Evolutionary conservation across 108 stramenopile species (phyloP), one percentile per base, ranked within the genome.

Genomic region (Cyclostephanos invisitatus): DNA sequence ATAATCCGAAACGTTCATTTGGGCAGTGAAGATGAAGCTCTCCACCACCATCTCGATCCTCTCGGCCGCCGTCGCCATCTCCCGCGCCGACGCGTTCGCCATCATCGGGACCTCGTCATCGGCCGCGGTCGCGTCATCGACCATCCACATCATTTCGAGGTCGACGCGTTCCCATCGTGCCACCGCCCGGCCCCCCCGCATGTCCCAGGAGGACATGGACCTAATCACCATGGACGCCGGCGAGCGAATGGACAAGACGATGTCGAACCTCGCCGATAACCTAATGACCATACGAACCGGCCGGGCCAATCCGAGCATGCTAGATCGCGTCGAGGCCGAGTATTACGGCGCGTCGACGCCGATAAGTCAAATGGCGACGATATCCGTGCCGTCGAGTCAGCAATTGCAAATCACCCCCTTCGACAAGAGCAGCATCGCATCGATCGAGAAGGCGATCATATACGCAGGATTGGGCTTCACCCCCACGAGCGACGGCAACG

Each of bases 321-420:
- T 98, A 42, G 96, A 97, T 71, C 91, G 96, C 11, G 94, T 98
- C 59, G 84, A 86, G 49, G 91, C 89, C 35, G 90, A 94, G 18
- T 97, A 97, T 64, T 98, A 96, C 71, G 97, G 95, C 32, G 89
- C 84, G 46, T 83, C 80, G 64, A 97, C 96, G 2, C 97, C 97
- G 7, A 78, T 98, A 35, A 96, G 84, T 68, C 94, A 95, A 74
- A 86, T 98, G 78, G 96, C 97, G 15, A 81, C 93, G 72, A 84
- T 95, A 56, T 74, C 81, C 42, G 94, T 95, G 21, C 87, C 93
- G 12, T 91, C 91, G 17, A 89, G 94, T 20, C 93, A 96, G 59
- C 95, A 96, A 81, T 76, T 97, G 47, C 67, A 86, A 18, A 82
- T 98, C 32, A 68, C 87, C 21, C 91, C 96, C 0, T 98, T 89